A percentile compares a stretch with the other conserved stretches of the same genome.
Evolutionary conservation across 1,284 basidiomycete species (phyloP).

Genomic region (Sparassis latifolia): DNA sequence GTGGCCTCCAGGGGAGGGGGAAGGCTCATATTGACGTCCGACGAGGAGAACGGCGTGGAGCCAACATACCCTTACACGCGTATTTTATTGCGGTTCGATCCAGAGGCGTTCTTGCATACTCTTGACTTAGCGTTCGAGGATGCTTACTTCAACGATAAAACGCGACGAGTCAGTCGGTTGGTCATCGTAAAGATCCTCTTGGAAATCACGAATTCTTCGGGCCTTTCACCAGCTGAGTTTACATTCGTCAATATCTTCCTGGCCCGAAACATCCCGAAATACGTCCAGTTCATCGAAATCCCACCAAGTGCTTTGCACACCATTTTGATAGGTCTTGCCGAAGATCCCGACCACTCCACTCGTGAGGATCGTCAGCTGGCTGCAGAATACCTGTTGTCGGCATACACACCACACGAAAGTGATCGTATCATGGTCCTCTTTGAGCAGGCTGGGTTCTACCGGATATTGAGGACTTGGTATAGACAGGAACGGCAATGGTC

Average conservation of each 20-base stretch:
- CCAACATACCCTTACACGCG: constrained; percentile 88
- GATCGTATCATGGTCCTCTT: constrained; percentile 69
- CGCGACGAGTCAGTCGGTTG: constrained; percentile 66
- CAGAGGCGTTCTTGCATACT: constrained; percentile 91
- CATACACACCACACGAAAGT: constrained; percentile 79
- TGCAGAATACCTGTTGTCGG: constrained; percentile 90
- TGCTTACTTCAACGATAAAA: constrained; percentile 78
- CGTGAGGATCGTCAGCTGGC: constrained; percentile 94
- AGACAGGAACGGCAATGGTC: constrained; percentile 75
- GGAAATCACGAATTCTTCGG: constrained; percentile 62
- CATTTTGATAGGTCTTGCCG: constrained; percentile 75
- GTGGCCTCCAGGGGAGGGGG: constrained; percentile 74
- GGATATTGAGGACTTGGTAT: constrained; percentile 82
- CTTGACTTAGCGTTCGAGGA: constrained; percentile 96
- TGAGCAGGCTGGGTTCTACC: constrained; percentile 82
- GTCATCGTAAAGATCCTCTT: constrained; percentile 82
- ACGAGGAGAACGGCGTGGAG: constrained; percentile 64
- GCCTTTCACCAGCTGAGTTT: constrained; percentile 53
- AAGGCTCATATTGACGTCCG: constrained; percentile 65
- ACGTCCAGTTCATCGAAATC: constrained; percentile 83
- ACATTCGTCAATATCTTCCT: constrained; percentile 94
- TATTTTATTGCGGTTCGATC: constrained; percentile 82
- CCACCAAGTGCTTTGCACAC: constrained; percentile 63
- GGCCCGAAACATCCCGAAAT: constrained; percentile 95
- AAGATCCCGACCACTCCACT: constrained; percentile 67